Conservation (phyloP, 371 early-diverging fungal genomes). For the Lichtheimia hyalospora region DNA sequence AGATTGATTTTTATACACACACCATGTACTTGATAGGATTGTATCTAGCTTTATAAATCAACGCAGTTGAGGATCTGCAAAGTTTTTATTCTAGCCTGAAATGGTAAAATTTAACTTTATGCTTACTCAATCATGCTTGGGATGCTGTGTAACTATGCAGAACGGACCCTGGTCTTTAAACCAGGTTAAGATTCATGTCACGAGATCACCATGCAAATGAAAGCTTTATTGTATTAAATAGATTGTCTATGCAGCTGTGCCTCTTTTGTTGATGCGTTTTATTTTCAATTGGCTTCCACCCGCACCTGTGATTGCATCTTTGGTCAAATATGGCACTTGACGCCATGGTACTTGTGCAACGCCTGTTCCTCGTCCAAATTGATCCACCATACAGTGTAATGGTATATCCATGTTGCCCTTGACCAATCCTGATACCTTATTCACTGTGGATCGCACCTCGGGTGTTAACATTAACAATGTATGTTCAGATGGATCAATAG, state of each 20-base stretch:
- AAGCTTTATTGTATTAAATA: no score
- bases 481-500: slow-evolving; percentile 62
- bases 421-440: slow-evolving; percentile 61
- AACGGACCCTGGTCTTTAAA: no score
- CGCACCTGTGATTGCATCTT: slow-evolving; percentile 32
- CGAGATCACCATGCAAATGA: no score
- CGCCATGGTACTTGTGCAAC: slow-evolving; percentile 53
- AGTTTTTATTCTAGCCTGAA: not conserved
- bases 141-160: no score
- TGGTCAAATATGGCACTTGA: slow-evolving; percentile 48
- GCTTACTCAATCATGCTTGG: no score
- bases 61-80: not conserved
- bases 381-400: slow-evolving; percentile 42
- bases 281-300: slow-evolving; percentile 34
- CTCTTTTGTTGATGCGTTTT: slow-evolving; percentile 36
- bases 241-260: not conserved
- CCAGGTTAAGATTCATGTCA: no score
- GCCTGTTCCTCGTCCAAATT: slow-evolving; percentile 34
- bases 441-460: slow-evolving; percentile 42
- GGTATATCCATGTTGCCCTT: slow-evolving; percentile 61
- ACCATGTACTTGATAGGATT: no score
- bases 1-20: no score
- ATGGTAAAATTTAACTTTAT: no score
- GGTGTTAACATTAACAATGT: slow-evolving; percentile 69
- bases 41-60: no score